Evolutionary conservation across 108 stramenopile species (phyloP), one percentile per base, ranked within the genome.

Genomic region (Cylindrotheca closterium): DNA sequence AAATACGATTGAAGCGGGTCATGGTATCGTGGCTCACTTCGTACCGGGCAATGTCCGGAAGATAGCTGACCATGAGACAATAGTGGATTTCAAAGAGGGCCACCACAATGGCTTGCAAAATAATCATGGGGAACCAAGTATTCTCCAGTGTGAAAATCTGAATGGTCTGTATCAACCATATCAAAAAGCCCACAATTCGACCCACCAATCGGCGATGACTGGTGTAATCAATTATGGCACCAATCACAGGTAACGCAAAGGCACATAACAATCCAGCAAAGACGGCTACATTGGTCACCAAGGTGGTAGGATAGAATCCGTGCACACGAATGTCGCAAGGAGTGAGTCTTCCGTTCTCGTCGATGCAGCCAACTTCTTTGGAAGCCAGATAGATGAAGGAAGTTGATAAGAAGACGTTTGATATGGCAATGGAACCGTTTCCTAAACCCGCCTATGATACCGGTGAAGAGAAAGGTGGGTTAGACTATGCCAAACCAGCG

Each of bases 71-170:
- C 15, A 51, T 48, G 12, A 67, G 17, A 7, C 54, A 25, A 22
- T 63, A 21, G 5, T 79, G 78, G 15, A 84, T 53, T 8, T 73
- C 54, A 33, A 68, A 85, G 29, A 80, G 30, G 33, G 80, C 81
- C 21, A 56, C 76, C 2, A 62, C 62, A 7, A 84, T 7, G n/a
- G 79, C 79, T 57, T 89, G 85, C 7, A 89, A 55, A 21, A 86
- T 77, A 8, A 79, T 60, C 79, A 84, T 86, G 46, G 55, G 31
- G 57, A 86, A 89, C 88, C 88, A 89, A 4, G 85, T 86, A 1
- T 55, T 45, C 3, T 46, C 33, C 18, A 70, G 58, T 19, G 80
- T 83, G 4, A 37, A 51, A 27, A 86, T 86, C 60, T 86, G 85
- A 31, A 69, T 62, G 1, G 68, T 76, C 22, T 82, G 75, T 21